Conservation (phyloP, 345 rosid genomes). For the Heritiera fomes region DNA sequence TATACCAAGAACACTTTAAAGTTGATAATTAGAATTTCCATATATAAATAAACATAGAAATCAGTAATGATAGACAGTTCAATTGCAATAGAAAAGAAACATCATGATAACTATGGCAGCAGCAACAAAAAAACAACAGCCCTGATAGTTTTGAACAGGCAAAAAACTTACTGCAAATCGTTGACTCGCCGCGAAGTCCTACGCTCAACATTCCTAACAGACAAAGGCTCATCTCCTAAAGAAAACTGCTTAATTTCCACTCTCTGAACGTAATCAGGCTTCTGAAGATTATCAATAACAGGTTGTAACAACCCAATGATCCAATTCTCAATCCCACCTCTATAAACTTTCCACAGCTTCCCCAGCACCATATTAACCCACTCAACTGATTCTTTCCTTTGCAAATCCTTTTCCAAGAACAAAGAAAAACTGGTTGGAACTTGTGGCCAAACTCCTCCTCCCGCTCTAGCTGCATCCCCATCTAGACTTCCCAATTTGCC, state of each 20-base stretch:
- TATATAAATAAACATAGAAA: neutral
- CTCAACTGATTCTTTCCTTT: slow-evolving; percentile 95
- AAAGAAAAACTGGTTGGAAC: slow-evolving; percentile 80
- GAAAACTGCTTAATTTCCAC: slow-evolving; percentile 95
- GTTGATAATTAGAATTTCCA: neutral
- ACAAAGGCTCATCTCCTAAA: slow-evolving; percentile 90
- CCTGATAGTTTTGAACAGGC: neutral
- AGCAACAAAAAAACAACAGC: neutral
- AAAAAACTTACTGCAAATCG: slow-evolving; percentile 87
- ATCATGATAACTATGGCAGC: neutral
- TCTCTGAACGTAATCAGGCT: slow-evolving; percentile 92
- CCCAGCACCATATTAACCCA: slow-evolving; percentile 99
- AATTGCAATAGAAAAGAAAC: neutral
- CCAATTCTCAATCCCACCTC: slow-evolving; percentile 94
- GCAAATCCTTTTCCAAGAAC: slow-evolving; percentile 95
- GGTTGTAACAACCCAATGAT: slow-evolving; percentile 88
- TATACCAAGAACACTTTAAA: neutral
- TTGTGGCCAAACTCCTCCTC: slow-evolving; percentile 66
- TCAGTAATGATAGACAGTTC: neutral
- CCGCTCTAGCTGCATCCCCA: slow-evolving; percentile 30
- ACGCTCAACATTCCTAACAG: slow-evolving; percentile 93
- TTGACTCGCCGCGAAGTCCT: slow-evolving; percentile 89
- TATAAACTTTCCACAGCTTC: slow-evolving; percentile 93
- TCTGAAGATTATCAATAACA: slow-evolving; percentile 87
- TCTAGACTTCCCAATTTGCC: slow-evolving; percentile 26